Percentiles rank a stretch among this genome's conserved stretches.
These are phyloP conservation scores for Sphagnum fallax DNA, from an alignment of 228 moss, liverwort and hornwort species.

Conservation along the genomic window DNA sequence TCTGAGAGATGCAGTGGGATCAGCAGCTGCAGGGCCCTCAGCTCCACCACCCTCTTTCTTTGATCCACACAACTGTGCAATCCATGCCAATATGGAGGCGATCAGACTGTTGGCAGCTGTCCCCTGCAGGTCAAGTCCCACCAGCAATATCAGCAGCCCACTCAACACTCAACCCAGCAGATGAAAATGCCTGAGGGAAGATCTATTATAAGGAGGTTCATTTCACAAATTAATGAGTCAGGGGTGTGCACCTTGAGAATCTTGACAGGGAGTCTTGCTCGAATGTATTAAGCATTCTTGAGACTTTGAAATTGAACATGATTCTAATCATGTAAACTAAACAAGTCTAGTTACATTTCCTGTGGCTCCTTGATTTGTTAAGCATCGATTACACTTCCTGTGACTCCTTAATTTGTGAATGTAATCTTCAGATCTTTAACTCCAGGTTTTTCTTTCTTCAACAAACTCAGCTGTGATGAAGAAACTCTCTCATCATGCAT, in stretches of 20 bases:
- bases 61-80: conserved; percentile 14
- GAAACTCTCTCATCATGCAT: no score
- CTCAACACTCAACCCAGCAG: background rate
- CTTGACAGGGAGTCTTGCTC: background rate
- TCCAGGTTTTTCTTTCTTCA: no score
- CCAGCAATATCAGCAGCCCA: background rate
- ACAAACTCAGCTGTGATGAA: no score
- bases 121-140: conserved; percentile 5
- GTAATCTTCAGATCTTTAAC: no score
- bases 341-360: no score
- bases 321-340: no score
- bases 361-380: no score
- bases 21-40: no score
- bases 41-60: conserved; percentile 4
- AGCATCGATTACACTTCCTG: no score
- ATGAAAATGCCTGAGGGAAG: background rate
- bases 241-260: background rate
- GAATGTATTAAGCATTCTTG: background rate
- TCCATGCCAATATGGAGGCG: conserved; percentile 11
- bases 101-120: conserved; percentile 5
- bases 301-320: no score
- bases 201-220: background rate
- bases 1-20: conserved; percentile 3
- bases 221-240: background rate
- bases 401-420: no score